phyloP scores from a whole-genome alignment of 179 eudicot species.

The Corrigiola litoralis region DNA sequence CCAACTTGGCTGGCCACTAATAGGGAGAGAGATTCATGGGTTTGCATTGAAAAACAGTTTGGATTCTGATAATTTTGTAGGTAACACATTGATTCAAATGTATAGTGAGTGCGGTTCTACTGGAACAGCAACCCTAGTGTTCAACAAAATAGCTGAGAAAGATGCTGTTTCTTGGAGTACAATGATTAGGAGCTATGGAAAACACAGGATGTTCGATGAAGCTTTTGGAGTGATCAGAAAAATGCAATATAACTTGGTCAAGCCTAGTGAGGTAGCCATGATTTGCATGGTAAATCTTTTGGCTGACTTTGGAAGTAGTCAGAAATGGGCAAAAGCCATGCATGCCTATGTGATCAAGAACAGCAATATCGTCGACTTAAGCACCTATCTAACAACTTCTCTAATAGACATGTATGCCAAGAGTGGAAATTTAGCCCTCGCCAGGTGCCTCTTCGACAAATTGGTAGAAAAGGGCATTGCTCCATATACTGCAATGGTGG shows the following conservation, averaged over 20 bases:
- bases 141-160: slow-evolving; percentile 30
- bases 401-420: slow-evolving; percentile 30
- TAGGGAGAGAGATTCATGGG: slow-evolving; percentile 31
- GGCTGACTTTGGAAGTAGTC: slow-evolving; percentile 13
- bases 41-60: slow-evolving; percentile 27
- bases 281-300: slow-evolving; percentile 26
- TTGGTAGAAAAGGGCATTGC: slow-evolving; percentile 23
- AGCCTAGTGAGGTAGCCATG: slow-evolving; percentile 29
- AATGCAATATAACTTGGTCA: slow-evolving; percentile 25
- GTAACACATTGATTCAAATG: slow-evolving; percentile 38
- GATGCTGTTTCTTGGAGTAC: slow-evolving; percentile 39
- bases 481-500: slow-evolving; percentile 28
- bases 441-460: slow-evolving; percentile 22
- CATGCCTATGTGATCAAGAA: slow-evolving; percentile 32
- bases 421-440: slow-evolving; percentile 25
- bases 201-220: slow-evolving; percentile 20
- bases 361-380: background rate
- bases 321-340: slow-evolving; percentile 18
- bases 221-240: slow-evolving; percentile 24
- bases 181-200: slow-evolving; percentile 21
- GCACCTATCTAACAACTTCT: slow-evolving; percentile 22
- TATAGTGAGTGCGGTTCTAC: slow-evolving; percentile 24
- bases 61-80: slow-evolving; percentile 32
- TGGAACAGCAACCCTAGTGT: slow-evolving; percentile 20
- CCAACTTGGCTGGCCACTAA: slow-evolving; percentile 9